These are phyloP conservation scores for Neonectria hederae DNA, from an alignment of 2,329 filamentous ascomycete genomes.

Conservation along the genomic window DNA sequence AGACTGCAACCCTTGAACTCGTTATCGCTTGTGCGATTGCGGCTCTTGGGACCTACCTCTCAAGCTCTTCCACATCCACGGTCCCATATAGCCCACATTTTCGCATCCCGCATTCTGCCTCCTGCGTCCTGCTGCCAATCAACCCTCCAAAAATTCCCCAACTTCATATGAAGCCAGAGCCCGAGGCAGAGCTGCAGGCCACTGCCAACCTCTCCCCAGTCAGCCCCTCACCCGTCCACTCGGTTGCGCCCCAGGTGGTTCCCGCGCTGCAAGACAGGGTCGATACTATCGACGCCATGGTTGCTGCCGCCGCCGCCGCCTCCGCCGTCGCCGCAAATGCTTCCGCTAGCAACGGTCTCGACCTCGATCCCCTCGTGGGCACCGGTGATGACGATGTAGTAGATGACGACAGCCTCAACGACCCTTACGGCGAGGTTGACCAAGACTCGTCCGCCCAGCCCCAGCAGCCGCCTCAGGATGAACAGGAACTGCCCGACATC, in stretches of 20 bases:
- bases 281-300: constrained; percentile 60
- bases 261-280: constrained; percentile 63
- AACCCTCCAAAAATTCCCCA: constrained; percentile 25
- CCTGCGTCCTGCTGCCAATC: constrained; percentile 27
- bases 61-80: constrained; percentile 18
- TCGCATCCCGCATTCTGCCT: constrained; percentile 18
- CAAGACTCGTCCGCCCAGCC: constrained; percentile 40
- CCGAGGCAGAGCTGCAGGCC: constrained; percentile 57
- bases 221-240: constrained; percentile 60
- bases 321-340: constrained; percentile 43
- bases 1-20: constrained; percentile 29
- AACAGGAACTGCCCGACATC: constrained; percentile 47
- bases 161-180: constrained; percentile 58
- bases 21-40: constrained; percentile 33
- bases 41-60: constrained; percentile 25
- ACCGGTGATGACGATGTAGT: constrained; percentile 51
- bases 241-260: constrained; percentile 57
- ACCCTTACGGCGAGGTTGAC: constrained; percentile 56
- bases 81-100: not conserved
- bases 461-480: constrained; percentile 43
- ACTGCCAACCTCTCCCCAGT: constrained; percentile 63
- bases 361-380: constrained; percentile 47
- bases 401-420: constrained; percentile 60
- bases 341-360: constrained; percentile 41
- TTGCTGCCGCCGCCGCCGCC: constrained; percentile 47